Evolutionary conservation across 805 yeast genomes (phyloP).

Genomic region (Metschnikowia continentalis): DNA sequence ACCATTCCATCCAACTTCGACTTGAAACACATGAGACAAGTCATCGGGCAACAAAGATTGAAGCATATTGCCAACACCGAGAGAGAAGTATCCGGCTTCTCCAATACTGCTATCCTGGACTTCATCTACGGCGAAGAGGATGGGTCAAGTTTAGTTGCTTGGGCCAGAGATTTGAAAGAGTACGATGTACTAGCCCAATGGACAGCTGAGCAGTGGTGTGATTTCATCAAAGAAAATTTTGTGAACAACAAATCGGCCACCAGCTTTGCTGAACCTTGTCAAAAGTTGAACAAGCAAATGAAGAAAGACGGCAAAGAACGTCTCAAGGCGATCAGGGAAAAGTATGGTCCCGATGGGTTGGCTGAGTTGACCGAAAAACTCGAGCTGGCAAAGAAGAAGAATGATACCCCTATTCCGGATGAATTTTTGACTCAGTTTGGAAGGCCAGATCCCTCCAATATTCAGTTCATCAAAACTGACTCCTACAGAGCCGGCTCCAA

Average conservation of each 20-base stretch:
- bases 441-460: constrained; percentile 70
- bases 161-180: constrained; percentile 54
- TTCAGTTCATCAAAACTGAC: constrained; percentile 64
- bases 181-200: constrained; percentile 57
- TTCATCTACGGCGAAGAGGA: constrained; percentile 72
- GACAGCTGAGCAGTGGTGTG: constrained; percentile 66
- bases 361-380: constrained; percentile 47
- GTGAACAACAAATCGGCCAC: constrained; percentile 61
- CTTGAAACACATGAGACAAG: constrained; percentile 58
- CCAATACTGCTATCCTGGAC: constrained; percentile 68
- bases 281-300: constrained; percentile 46
- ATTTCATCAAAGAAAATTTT: constrained; percentile 48
- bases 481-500: constrained; percentile 56
- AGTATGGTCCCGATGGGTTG: constrained; percentile 60
- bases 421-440: constrained; percentile 57
- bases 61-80: constrained; percentile 60
- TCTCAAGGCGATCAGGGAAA: constrained; percentile 44
- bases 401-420: constrained; percentile 76
- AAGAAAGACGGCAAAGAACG: constrained; percentile 50
- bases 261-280: constrained; percentile 71
- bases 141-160: constrained; percentile 53
- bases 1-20: constrained; percentile 51
- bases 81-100: constrained; percentile 55
- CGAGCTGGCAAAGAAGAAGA: constrained; percentile 57
- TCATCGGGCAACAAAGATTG: constrained; percentile 61